Base-by-base conservation (phyloP, 768 basidiomycete species). In the Collybia sordida region DNA sequence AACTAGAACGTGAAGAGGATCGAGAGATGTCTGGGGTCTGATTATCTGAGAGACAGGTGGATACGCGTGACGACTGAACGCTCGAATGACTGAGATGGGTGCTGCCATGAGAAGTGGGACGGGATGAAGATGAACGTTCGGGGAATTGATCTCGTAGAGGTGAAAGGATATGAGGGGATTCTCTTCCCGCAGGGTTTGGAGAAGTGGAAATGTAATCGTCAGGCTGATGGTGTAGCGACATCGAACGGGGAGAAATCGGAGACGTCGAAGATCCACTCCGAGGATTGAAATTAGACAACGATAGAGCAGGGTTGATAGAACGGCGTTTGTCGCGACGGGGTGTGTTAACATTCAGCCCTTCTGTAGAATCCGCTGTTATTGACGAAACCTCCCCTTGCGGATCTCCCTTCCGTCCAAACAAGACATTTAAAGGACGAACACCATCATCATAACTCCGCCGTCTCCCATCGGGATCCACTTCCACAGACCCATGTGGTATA, bases 231-330 rank as follows among this genome's bases (percentile, higher is more conserved):
- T 59, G 62, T 49, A 64, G 62, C 38, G 58, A 55, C 36, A 65
- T 64, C 15, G 68, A 64, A 23, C 63, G 63, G 21, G 69, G 69
- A 3, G 68, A 68, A 25, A 65, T 56, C 8, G 64, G 59, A 36
- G 69, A 57, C 19, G 57, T 53, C 40, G 59, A 48, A 22, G 59
- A 42, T 39, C 57, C 54, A 21, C 54, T 45, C 36, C 59, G 49
- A 8, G 60, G 42, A 39, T 60, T 68, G 50, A 72, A 65, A 51
- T 69, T 61, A 25, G 68, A 61, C 48, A 77, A 58, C 4, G 63
- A 54, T 19, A 77, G 59, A 38, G 69, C 75, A 6, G 77, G 77
- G 54, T 79, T 78, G 43, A 79, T 79, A 28, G 79, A 78, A 40
- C 74, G 72, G 35, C 76, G 72, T 57, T 73, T 77, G 31, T 76